Evolutionary conservation across 108 stramenopile genomes (phyloP).

Genomic region (Conticribra guillardii): DNA sequence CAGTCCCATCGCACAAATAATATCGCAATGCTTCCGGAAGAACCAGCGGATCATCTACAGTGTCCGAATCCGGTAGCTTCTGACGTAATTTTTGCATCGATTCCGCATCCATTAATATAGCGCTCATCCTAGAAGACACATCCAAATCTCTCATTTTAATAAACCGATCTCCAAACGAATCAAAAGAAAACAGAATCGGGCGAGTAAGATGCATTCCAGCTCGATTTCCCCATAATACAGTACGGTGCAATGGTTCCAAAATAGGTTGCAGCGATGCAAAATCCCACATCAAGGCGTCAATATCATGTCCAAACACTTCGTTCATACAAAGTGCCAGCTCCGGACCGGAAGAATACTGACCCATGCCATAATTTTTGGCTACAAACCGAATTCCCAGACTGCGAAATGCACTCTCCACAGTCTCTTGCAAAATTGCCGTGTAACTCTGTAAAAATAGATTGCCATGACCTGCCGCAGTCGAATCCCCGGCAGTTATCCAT

Average conservation of each 20-base stretch:
- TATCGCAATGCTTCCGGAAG: conserved; percentile 27
- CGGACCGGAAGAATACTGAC: conserved; percentile 58
- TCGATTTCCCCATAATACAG: conserved; percentile 30
- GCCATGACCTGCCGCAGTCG: conserved; percentile 33
- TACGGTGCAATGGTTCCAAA: conserved; percentile 4
- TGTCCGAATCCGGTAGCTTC: conserved; percentile 24
- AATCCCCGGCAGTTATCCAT: conserved; percentile 64
- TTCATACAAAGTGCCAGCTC: conserved; percentile 67
- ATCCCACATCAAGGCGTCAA: conserved; percentile 53
- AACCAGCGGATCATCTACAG: conserved; percentile 2
- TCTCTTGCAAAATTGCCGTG: conserved; percentile 64
- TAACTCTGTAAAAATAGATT: conserved; percentile 36
- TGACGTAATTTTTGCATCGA: conserved; percentile 7
- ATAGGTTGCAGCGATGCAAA: conserved; percentile 17
- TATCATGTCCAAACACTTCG: conserved; percentile 69
- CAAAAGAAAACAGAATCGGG: conserved; percentile 41
- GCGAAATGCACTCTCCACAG: conserved; percentile 52
- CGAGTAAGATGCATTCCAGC: conserved; percentile 33
- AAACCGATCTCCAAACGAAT: conserved; percentile 20
- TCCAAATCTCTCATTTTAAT: conserved; percentile 9
- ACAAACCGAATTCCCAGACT: conserved; percentile 69
- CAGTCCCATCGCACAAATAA: conserved; percentile 29
- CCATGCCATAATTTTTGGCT: conserved; percentile 77
- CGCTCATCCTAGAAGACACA: neutral
- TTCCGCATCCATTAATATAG: conserved; percentile 29